Conservation (phyloP, 345 rosid species). For the Rhodamnia rubescens region DNA sequence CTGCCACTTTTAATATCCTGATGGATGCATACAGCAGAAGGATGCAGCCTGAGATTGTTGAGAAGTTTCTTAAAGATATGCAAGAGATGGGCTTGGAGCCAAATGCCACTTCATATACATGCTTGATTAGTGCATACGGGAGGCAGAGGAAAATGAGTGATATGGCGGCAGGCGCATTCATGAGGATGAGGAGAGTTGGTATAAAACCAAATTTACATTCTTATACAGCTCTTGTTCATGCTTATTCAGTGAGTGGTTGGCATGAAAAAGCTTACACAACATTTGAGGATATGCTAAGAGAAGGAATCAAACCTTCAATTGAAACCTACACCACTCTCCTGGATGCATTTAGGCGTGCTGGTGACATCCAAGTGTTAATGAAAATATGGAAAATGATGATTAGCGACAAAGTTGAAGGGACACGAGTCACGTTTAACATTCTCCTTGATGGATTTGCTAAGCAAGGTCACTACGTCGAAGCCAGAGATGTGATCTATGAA, state of each 20-base stretch:
- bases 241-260: slow-evolving; percentile 76
- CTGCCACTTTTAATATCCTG: slow-evolving; percentile 55
- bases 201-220: slow-evolving; percentile 69
- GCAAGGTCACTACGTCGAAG: slow-evolving; percentile 75
- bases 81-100: slow-evolving; percentile 52
- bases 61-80: slow-evolving; percentile 61
- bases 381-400: slow-evolving; percentile 75
- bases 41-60: slow-evolving; percentile 78
- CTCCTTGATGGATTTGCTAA: slow-evolving; percentile 87
- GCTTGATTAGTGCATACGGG: slow-evolving; percentile 75
- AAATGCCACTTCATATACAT: slow-evolving; percentile 55
- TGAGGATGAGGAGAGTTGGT: slow-evolving; percentile 66
- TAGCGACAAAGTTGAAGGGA: slow-evolving; percentile 46
- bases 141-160: slow-evolving; percentile 69
- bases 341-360: slow-evolving; percentile 71
- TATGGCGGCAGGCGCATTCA: slow-evolving; percentile 70
- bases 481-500: slow-evolving; percentile 69
- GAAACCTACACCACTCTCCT: slow-evolving; percentile 82
- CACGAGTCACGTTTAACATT: slow-evolving; percentile 66
- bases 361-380: slow-evolving; percentile 51
- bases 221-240: slow-evolving; percentile 79
- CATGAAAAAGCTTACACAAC: slow-evolving; percentile 62
- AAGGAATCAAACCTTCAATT: slow-evolving; percentile 60
- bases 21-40: slow-evolving; percentile 85
- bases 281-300: slow-evolving; percentile 55